Percentiles rank a stretch among this genome's conserved stretches.
Evolutionary conservation across 1,139 yeast species (phyloP).

Genomic region (Taphrina flavorubra): DNA sequence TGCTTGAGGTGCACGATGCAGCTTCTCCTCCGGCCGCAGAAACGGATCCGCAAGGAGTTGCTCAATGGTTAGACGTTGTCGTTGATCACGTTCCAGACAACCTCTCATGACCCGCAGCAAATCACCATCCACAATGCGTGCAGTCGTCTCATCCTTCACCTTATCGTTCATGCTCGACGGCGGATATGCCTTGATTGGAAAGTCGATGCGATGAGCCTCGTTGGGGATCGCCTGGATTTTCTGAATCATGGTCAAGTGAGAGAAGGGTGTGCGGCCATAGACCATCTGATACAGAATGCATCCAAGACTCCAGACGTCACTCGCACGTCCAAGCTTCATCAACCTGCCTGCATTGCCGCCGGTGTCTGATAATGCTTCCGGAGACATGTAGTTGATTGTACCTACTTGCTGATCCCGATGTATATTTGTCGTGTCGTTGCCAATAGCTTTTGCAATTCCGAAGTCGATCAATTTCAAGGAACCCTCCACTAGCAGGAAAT

Average conservation of each 20-base stretch:
- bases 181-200: constrained; percentile 55
- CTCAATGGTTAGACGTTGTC: constrained; percentile 67
- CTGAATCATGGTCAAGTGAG: constrained; percentile 72
- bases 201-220: constrained; percentile 77
- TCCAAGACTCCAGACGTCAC: constrained; percentile 98
- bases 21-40: constrained; percentile 50
- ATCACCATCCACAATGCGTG: constrained; percentile 64
- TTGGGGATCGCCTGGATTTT: constrained; percentile 84
- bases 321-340: constrained; percentile 92
- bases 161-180: constrained; percentile 25
- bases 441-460: constrained; percentile 94
- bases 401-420: constrained; percentile 93
- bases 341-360: constrained; percentile 55
- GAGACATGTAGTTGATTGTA: constrained; percentile 98
- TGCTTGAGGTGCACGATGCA: constrained; percentile 4
- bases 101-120: constrained; percentile 73
- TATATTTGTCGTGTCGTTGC: constrained; percentile 88
- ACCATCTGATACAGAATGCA: constrained; percentile 95
- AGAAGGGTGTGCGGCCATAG: constrained; percentile 88
- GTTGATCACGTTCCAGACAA: constrained; percentile 77
- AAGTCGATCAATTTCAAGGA: constrained; percentile 87
- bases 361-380: constrained; percentile 83
- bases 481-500: constrained; percentile 86
- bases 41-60: constrained; percentile 68
- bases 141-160: constrained; percentile 13